These are phyloP conservation scores for Ceratobasidium theobromae DNA, from an alignment of 1,284 basidiomycete species.

Conservation along the genomic window DNA sequence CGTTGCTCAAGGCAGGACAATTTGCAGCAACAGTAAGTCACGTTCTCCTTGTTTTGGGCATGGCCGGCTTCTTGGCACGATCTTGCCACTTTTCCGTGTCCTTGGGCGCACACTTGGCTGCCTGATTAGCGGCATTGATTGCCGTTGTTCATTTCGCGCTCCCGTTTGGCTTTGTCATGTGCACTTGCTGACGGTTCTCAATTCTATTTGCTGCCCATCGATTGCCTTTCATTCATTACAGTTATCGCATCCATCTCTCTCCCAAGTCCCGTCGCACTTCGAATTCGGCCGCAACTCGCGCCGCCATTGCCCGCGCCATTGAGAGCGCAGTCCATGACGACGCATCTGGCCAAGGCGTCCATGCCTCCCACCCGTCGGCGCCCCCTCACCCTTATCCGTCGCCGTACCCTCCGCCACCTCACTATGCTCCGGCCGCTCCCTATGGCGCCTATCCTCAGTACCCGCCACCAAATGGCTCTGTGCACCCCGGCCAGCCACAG, in stretches of 20 bases:
- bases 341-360: background rate
- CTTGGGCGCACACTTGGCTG: background rate
- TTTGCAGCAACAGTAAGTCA: constrained; percentile 76
- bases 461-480: constrained; percentile 15
- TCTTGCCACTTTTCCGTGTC: background rate
- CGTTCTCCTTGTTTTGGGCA: constrained; percentile 24
- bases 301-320: constrained; percentile 36
- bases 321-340: constrained; percentile 30
- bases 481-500: constrained; percentile 23
- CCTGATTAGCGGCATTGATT: background rate
- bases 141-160: background rate
- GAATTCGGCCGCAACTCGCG: constrained; percentile 35
- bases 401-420: constrained; percentile 9
- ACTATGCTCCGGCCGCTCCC: constrained; percentile 9
- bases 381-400: constrained; percentile 20
- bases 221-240: constrained; percentile 3
- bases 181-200: background rate
- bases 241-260: constrained; percentile 38
- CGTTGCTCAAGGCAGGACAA: constrained; percentile 79
- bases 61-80: constrained; percentile 13
- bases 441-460: constrained; percentile 28
- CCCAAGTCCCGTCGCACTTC: constrained; percentile 36
- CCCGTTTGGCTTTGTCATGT: background rate
- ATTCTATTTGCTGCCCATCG: background rate
- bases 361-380: constrained; percentile 12